Evolutionary conservation across 1,284 basidiomycete species (phyloP).

Genomic region (Wallemia ichthyophaga): DNA sequence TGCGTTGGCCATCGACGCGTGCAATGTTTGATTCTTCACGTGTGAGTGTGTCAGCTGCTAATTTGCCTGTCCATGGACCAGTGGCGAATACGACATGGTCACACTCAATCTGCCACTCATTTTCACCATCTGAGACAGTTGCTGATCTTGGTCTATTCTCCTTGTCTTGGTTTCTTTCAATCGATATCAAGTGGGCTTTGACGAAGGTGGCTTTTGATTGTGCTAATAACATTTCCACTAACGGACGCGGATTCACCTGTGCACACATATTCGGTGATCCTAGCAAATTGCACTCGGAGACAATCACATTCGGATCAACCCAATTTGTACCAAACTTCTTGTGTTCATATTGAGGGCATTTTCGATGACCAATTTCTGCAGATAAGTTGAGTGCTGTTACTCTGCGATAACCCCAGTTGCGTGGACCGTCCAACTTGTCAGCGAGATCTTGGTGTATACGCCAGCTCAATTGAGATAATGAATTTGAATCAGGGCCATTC

Average conservation of each 20-base stretch:
- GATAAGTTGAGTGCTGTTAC: slow-evolving; percentile 10
- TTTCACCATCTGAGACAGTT: slow-evolving; percentile 4
- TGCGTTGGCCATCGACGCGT: slow-evolving; percentile 12
- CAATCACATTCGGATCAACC: slow-evolving; percentile 11
- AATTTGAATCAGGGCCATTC: slow-evolving; percentile 9
- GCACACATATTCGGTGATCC: slow-evolving; percentile 14
- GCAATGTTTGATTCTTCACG: slow-evolving; percentile 8
- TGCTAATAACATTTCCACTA: slow-evolving; percentile 12
- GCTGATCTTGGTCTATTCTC: slow-evolving; percentile 6
- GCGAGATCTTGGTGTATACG: slow-evolving; percentile 15
- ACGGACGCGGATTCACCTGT: slow-evolving; percentile 14
- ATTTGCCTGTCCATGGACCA: slow-evolving; percentile 17
- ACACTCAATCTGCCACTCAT: slow-evolving; percentile 4
- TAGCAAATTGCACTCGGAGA: slow-evolving; percentile 10
- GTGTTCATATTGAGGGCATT: not conserved
- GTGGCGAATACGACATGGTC: slow-evolving; percentile 11
- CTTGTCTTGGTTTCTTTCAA: slow-evolving; percentile 8
- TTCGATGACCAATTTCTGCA: slow-evolving; percentile 6
- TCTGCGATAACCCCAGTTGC: slow-evolving; percentile 14
- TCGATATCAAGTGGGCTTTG: slow-evolving; percentile 9
- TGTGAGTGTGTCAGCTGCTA: slow-evolving; percentile 11
- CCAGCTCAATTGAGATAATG: slow-evolving; percentile 14
- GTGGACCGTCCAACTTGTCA: slow-evolving; percentile 8
- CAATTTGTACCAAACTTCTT: slow-evolving; percentile 10
- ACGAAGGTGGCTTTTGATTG: slow-evolving; percentile 9